Evolutionary conservation across 257 asterid genomes (phyloP).

Genomic region (Primulina eburnea): DNA sequence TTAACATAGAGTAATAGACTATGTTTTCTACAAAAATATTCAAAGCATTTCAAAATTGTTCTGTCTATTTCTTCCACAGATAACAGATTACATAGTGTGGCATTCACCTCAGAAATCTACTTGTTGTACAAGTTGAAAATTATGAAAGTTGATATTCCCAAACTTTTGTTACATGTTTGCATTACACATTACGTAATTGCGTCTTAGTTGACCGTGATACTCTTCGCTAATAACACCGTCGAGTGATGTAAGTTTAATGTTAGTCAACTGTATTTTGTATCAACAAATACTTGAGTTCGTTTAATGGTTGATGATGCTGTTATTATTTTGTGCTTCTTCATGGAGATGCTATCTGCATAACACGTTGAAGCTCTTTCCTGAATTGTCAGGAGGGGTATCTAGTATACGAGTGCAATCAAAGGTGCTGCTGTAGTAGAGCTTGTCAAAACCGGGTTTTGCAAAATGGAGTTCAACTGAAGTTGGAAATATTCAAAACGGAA

Average conservation of each 20-base stretch:
- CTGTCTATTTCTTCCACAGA: background rate
- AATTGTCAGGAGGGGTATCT: slow-evolving; percentile 86
- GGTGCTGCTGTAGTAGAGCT: slow-evolving; percentile 69
- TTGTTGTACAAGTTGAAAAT: background rate
- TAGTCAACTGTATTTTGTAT: slow-evolving; percentile 19
- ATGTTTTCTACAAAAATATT: slow-evolving; percentile 11
- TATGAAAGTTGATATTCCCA: background rate
- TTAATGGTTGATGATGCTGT: slow-evolving; percentile 7
- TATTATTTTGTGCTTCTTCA: slow-evolving; percentile 1
- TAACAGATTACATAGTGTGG: background rate
- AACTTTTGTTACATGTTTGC: slow-evolving; percentile 15
- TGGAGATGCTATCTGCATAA: slow-evolving; percentile 3
- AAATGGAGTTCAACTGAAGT: slow-evolving; percentile 75
- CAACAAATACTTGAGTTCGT: slow-evolving; percentile 6
- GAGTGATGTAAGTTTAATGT: slow-evolving; percentile 5
- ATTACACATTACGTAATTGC: background rate
- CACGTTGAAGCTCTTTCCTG: slow-evolving; percentile 24
- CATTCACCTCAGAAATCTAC: slow-evolving; percentile 6
- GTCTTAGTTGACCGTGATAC: slow-evolving; percentile 1
- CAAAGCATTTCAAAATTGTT: background rate
- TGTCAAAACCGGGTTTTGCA: slow-evolving; percentile 96
- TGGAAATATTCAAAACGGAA: slow-evolving; percentile 91
- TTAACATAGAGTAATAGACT: background rate
- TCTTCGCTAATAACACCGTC: background rate
- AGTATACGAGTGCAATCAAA: slow-evolving; percentile 90